phyloP scores from a whole-genome alignment of 257 asterid genomes.

The Jasminum sambac region DNA sequence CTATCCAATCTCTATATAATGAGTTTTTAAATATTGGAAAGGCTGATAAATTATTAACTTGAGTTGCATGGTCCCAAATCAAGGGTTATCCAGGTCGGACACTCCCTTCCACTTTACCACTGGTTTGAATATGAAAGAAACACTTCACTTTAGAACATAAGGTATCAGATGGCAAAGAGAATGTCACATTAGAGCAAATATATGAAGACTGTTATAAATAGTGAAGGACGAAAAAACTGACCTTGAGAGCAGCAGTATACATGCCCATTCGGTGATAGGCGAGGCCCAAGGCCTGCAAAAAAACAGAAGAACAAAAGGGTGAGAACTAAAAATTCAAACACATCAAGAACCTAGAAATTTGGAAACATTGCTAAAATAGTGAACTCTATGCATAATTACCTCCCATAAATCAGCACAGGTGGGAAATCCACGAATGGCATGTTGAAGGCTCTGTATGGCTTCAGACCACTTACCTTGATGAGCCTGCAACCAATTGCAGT shows the following conservation, averaged over 20 bases:
- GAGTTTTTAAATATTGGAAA: neutral
- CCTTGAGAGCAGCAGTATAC: constrained; percentile 98
- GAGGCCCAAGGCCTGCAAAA: constrained; percentile 80
- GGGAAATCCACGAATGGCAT: constrained; percentile 93
- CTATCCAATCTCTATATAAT: neutral
- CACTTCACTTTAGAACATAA: neutral
- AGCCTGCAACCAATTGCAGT: constrained; percentile 46
- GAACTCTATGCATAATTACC: constrained; percentile 40
- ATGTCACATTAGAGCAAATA: constrained; percentile 7
- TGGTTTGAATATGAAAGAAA: constrained; percentile 5
- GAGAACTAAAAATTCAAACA: constrained; percentile 11
- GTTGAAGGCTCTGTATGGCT: constrained; percentile 90
- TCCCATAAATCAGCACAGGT: constrained; percentile 91
- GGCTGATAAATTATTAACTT: neutral
- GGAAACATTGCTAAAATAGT: constrained; percentile 7
- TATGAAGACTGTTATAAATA: neutral
- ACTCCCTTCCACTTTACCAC: neutral
- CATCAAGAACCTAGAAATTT: neutral
- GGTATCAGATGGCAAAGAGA: constrained; percentile 9
- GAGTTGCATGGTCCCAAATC: neutral
- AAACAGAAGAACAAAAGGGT: constrained; percentile 22
- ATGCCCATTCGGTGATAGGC: constrained; percentile 92
- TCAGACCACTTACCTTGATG: constrained; percentile 85
- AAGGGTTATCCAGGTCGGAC: constrained; percentile 20
- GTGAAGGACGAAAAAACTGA: constrained; percentile 21